These are phyloP conservation scores for Ilex aquifolium DNA, from an alignment of 257 asterid genomes.

Conservation along the genomic window DNA sequence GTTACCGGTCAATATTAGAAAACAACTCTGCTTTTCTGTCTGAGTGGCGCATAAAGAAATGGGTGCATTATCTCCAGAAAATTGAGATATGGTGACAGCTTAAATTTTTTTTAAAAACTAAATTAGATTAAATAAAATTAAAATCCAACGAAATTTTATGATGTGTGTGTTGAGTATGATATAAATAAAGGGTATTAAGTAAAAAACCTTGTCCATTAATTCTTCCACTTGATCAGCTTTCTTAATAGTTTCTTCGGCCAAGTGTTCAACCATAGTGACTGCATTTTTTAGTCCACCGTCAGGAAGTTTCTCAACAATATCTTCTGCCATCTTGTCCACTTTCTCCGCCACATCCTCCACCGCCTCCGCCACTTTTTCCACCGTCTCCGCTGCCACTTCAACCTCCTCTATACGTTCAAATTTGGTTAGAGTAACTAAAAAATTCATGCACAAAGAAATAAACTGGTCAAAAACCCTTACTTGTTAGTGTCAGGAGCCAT, in stretches of 20 bases:
- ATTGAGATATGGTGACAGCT: too few relatives aligned
- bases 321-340: conserved; percentile 52
- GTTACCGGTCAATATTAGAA: too few relatives aligned
- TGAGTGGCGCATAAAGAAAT: too few relatives aligned
- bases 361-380: conserved; percentile 50
- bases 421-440: background rate
- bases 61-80: too few relatives aligned
- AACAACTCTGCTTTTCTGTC: too few relatives aligned
- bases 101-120: too few relatives aligned
- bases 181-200: background rate
- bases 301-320: conserved; percentile 37
- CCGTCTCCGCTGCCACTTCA: conserved; percentile 43
- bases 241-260: conserved; percentile 42
- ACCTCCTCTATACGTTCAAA: conserved; percentile 35
- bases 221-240: conserved; percentile 50
- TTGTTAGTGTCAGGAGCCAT: conserved; percentile 29
- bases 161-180: too few relatives aligned
- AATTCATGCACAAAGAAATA: conserved; percentile 2
- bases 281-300: conserved; percentile 39
- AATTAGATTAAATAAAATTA: too few relatives aligned
- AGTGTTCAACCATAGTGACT: conserved; percentile 36
- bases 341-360: conserved; percentile 56
- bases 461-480: conserved; percentile 17
- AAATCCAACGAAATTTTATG: too few relatives aligned
- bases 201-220: conserved; percentile 29